These are phyloP conservation scores for Stenocarpella maydis DNA, from an alignment of 2,329 filamentous ascomycete species.

Conservation along the genomic window DNA sequence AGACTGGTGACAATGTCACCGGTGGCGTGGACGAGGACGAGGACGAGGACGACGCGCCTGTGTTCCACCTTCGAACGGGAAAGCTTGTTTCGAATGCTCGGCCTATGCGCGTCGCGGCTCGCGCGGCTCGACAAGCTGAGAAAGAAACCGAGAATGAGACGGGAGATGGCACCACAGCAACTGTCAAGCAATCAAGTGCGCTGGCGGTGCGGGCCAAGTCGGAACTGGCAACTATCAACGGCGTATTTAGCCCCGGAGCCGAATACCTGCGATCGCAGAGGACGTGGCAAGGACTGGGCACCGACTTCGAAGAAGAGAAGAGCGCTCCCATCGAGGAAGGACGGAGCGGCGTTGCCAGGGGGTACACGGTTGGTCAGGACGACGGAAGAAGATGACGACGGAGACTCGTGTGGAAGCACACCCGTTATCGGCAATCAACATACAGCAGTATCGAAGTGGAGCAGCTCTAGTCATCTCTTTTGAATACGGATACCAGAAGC, in stretches of 20 bases:
- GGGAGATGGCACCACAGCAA: constrained; percentile 34
- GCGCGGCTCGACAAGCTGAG: constrained; percentile 38
- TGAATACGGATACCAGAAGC: constrained; percentile 20
- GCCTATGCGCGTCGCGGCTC: constrained; percentile 68
- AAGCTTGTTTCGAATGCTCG: constrained; percentile 80
- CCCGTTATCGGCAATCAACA: background rate
- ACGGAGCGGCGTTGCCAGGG: constrained; percentile 84
- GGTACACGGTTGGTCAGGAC: constrained; percentile 79
- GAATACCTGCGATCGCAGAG: constrained; percentile 83
- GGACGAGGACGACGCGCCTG: constrained; percentile 81
- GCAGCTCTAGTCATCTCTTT: constrained; percentile 1
- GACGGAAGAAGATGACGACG: constrained; percentile 29
- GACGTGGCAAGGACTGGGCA: constrained; percentile 92
- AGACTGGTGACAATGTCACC: constrained; percentile 38
- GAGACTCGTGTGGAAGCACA: background rate
- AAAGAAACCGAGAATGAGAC: constrained; percentile 23
- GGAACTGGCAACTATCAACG: constrained; percentile 82
- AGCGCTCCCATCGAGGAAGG: constrained; percentile 83
- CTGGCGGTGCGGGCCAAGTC: constrained; percentile 66
- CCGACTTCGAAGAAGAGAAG: constrained; percentile 75
- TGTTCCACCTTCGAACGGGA: constrained; percentile 92
- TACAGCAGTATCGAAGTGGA: constrained; percentile 1
- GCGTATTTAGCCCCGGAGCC: constrained; percentile 88
- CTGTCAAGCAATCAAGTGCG: constrained; percentile 50
- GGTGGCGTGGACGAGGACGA: constrained; percentile 49